Conservation (phyloP, 129 eudicot species). For the Pulicaria dysenterica region DNA sequence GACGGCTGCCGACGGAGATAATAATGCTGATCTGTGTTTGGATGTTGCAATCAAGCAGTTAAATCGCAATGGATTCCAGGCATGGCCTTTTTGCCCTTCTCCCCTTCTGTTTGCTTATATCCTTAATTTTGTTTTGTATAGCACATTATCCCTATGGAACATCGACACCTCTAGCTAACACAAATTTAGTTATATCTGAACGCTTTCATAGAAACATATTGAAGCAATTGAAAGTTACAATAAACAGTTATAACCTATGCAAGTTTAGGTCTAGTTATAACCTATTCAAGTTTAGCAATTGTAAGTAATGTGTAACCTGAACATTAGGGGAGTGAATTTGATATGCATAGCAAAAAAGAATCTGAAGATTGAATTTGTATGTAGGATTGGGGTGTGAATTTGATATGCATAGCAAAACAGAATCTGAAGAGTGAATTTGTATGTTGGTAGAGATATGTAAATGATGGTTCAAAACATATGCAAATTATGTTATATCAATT, state of each 20-base stretch:
- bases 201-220: background rate
- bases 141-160: too few species aligned
- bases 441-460: background rate
- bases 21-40: conserved; percentile 27
- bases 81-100: conserved; percentile 38
- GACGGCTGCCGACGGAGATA: conserved; percentile 13
- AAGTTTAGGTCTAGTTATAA: background rate
- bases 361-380: background rate
- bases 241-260: background rate
- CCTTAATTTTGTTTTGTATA: background rate
- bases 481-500: background rate
- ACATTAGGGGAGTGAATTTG: background rate
- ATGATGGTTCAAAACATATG: background rate
- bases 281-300: too few species aligned
- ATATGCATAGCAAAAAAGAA: background rate
- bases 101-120: background rate
- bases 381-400: background rate
- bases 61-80: conserved; percentile 92
- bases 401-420: too few species aligned
- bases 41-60: conserved; percentile 88
- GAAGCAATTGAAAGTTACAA: background rate
- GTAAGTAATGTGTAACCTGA: background rate
- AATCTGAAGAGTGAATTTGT: too few species aligned
- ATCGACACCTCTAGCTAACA: background rate
- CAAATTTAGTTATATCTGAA: background rate